Percentiles rank a stretch among this genome's conserved stretches.
phyloP scores from a whole-genome alignment of 345 rosid species.

The Turnera subulata region DNA sequence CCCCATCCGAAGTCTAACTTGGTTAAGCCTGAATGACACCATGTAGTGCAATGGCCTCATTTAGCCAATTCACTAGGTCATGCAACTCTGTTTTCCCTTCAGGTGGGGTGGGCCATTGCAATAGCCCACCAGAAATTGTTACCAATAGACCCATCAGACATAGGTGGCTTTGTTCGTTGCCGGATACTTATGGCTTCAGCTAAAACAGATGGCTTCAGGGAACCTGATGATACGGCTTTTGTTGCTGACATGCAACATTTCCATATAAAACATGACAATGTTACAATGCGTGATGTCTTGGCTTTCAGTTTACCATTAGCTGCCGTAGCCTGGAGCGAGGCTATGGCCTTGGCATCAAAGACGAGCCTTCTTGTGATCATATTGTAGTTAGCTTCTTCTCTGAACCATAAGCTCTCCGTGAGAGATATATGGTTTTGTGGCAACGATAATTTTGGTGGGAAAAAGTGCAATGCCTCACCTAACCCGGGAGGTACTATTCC shows the following conservation, averaged over 20 bases:
- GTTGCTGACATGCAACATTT: too few relatives aligned
- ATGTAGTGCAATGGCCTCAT: not conserved
- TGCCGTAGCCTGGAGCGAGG: not conserved
- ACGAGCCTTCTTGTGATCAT: constrained; percentile 8
- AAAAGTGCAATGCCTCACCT: not conserved
- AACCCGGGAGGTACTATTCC: not conserved
- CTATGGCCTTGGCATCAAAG: not conserved
- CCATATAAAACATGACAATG: constrained; percentile 14
- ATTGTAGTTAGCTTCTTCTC: constrained; percentile 2
- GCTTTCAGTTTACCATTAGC: too few relatives aligned
- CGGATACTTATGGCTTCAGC: constrained; percentile 16
- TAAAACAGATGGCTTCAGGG: too few relatives aligned
- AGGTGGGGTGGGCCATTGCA: constrained; percentile 7
- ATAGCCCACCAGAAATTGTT: constrained; percentile 4
- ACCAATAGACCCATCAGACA: not conserved
- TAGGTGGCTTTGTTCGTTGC: not conserved
- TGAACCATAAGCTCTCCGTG: constrained; percentile 8
- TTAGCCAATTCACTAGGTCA: not conserved
- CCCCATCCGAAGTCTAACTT: too few relatives aligned
- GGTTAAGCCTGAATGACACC: constrained; percentile 6
- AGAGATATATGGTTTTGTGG: not conserved
- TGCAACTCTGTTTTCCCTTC: constrained; percentile 3
- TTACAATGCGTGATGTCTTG: too few relatives aligned
- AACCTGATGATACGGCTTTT: too few relatives aligned
- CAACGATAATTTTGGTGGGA: constrained; percentile 11